Base-by-base conservation (phyloP, 78 protist genomes). In the Dictyostelium intermedium region DNA sequence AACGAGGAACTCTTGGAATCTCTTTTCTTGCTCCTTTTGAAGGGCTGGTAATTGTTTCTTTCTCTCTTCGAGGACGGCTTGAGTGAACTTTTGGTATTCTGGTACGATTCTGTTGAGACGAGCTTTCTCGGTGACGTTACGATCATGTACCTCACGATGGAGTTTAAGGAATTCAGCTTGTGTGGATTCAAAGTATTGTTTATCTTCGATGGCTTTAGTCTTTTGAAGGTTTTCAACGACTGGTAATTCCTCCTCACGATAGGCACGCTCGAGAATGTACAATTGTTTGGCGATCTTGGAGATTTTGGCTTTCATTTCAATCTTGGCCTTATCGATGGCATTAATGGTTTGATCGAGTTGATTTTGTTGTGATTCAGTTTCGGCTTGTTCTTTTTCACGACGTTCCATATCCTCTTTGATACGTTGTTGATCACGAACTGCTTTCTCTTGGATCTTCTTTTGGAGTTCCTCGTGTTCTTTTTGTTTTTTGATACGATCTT, bases 161-260 rank as follows among this genome's bases (percentile, higher is more conserved):
- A 18, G 41, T n/a, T 34, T n/a, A 63, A 78, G 34, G 35, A 6
- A n/a, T 5, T 92, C 91, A 3, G n/a, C 6, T 92, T 92, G 96
- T 41, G 81, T 78, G 16, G 30, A 27, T 32, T 47, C 86, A 78
- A 79, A 83, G 91, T 70, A 61, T 35, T 66, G 87, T 8, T 61
- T 69, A 79, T 92, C 96, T 70, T 92, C 92, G 30, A 56, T 11
- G 10, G 77, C 79, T 39, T 84, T 85, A 43, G 50, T 39, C 14
- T 83, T 72, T 73, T 80, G 79, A 16, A 72, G 80, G 11, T 39
- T 43, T 30, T 92, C 73, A 82, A 84, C 70, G 78, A 78, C 79
- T 69, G 96, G 96, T 37, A 78, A 80, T 60, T 92, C 96, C 27
- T 92, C 96, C 30, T 92, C 91, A 69, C 96, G 74, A 47, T 72